phyloP scores from a whole-genome alignment of 2,329 filamentous ascomycete species.

The Penicillium sp. region DNA sequence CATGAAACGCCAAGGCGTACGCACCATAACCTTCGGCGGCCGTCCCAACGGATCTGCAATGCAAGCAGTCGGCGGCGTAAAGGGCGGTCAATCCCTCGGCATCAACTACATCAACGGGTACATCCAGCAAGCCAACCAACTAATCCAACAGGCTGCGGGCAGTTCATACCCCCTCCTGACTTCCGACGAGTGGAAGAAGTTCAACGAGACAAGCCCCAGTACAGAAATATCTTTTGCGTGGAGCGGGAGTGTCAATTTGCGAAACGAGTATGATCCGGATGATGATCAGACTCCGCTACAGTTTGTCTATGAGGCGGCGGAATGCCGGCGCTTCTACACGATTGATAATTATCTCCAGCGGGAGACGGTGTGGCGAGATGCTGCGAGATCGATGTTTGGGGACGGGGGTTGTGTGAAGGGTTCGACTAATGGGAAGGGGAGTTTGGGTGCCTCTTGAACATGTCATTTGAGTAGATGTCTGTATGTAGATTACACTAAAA shows the following conservation, averaged over 20 bases:
- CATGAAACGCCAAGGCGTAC: slow-evolving; percentile 57
- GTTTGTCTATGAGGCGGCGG: slow-evolving; percentile 62
- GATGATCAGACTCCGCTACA: slow-evolving; percentile 55
- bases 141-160: slow-evolving; percentile 16
- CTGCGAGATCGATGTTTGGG: slow-evolving; percentile 31
- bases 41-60: slow-evolving; percentile 57
- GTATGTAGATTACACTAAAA: not conserved
- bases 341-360: slow-evolving; percentile 55
- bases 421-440: slow-evolving; percentile 26
- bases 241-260: slow-evolving; percentile 46
- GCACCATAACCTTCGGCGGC: slow-evolving; percentile 62
- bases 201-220: slow-evolving; percentile 22
- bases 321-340: slow-evolving; percentile 64
- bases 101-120: slow-evolving; percentile 32
- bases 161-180: slow-evolving; percentile 21
- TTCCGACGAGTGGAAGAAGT: slow-evolving; percentile 20
- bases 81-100: slow-evolving; percentile 49
- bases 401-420: slow-evolving; percentile 24
- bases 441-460: slow-evolving; percentile 15
- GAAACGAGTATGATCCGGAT: slow-evolving; percentile 49
- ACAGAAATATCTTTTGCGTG: slow-evolving; percentile 15
- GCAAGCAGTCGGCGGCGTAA: slow-evolving; percentile 67
- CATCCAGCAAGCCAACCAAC: slow-evolving; percentile 19
- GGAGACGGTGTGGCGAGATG: slow-evolving; percentile 55
- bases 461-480: not conserved